These are phyloP conservation scores for Starmera pachycereana DNA, from an alignment of 805 yeast species.

Conservation along the genomic window DNA sequence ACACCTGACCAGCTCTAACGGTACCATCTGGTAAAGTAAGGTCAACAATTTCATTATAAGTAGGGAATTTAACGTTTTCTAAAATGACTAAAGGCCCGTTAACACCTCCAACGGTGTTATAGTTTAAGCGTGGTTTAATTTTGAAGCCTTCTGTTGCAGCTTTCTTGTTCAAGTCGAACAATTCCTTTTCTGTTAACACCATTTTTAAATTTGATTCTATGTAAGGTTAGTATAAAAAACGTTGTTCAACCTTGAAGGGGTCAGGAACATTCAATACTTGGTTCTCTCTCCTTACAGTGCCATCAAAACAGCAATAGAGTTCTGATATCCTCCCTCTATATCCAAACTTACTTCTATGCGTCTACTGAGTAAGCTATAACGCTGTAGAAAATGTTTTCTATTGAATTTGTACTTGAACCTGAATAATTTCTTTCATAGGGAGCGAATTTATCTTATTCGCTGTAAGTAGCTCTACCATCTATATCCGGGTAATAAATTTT, in stretches of 20 bases:
- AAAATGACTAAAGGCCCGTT: slow-evolving; percentile 95
- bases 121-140: slow-evolving; percentile 81
- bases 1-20: slow-evolving; percentile 92
- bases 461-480: too few relatives aligned
- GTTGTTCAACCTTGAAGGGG: not conserved
- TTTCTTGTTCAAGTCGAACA: slow-evolving; percentile 70
- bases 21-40: slow-evolving; percentile 95
- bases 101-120: slow-evolving; percentile 96
- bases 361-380: too few relatives aligned
- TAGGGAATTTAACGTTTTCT: slow-evolving; percentile 79
- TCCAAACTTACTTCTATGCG: too few relatives aligned
- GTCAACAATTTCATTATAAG: slow-evolving; percentile 94
- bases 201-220: not conserved
- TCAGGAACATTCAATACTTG: slow-evolving; percentile 1
- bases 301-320: not conserved
- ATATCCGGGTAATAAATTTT: too few relatives aligned
- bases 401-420: too few relatives aligned
- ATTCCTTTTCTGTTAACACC: slow-evolving; percentile 27
- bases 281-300: not conserved
- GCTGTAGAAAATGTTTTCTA: too few relatives aligned
- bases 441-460: too few relatives aligned
- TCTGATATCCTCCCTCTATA: not conserved
- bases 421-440: too few relatives aligned
- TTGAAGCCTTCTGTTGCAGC: slow-evolving; percentile 91
- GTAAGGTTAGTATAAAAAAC: too few relatives aligned